Evolutionary conservation across 2,329 filamentous ascomycete species (phyloP).

Genomic region (Botrytis pseudocinerea): DNA sequence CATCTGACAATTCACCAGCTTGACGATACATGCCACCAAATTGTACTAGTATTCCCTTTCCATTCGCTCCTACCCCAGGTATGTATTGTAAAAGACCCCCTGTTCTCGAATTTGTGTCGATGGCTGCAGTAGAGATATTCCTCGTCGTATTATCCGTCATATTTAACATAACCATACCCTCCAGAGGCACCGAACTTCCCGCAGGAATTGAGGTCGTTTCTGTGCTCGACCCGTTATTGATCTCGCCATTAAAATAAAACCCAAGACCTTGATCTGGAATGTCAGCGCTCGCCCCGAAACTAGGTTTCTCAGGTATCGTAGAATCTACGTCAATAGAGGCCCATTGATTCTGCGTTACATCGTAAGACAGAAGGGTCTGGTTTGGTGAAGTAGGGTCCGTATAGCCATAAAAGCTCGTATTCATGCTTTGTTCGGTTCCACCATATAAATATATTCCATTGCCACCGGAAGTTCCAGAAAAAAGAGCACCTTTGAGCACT

Average conservation of each 20-base stretch:
- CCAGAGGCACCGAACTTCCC: conserved; percentile 29
- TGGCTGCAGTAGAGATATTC: conserved; percentile 44
- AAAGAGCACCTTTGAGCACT: conserved; percentile 22
- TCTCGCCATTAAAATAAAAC: conserved; percentile 33
- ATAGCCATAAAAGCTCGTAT: conserved; percentile 26
- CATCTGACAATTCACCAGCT: background rate
- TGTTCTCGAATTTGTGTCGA: conserved; percentile 41
- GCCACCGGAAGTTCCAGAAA: conserved; percentile 17
- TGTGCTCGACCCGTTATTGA: conserved; percentile 21
- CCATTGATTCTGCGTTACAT: conserved; percentile 17
- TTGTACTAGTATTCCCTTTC: conserved; percentile 44
- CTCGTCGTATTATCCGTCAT: conserved; percentile 40
- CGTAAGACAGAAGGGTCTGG: conserved; percentile 13
- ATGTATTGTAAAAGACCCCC: conserved; percentile 45
- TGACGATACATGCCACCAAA: conserved; percentile 41
- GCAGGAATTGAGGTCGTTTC: conserved; percentile 4
- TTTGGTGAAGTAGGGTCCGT: conserved; percentile 15
- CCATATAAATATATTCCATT: conserved; percentile 28
- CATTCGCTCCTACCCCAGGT: conserved; percentile 41
- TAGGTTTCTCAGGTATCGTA: conserved; percentile 19
- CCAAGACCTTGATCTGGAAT: conserved; percentile 26
- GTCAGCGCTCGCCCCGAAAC: conserved; percentile 23
- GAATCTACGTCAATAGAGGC: background rate
- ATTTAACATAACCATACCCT: conserved; percentile 46
- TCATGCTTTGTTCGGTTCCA: conserved; percentile 25